Conservation (phyloP, 768 basidiomycete genomes). For the Lactarius sp. region DNA sequence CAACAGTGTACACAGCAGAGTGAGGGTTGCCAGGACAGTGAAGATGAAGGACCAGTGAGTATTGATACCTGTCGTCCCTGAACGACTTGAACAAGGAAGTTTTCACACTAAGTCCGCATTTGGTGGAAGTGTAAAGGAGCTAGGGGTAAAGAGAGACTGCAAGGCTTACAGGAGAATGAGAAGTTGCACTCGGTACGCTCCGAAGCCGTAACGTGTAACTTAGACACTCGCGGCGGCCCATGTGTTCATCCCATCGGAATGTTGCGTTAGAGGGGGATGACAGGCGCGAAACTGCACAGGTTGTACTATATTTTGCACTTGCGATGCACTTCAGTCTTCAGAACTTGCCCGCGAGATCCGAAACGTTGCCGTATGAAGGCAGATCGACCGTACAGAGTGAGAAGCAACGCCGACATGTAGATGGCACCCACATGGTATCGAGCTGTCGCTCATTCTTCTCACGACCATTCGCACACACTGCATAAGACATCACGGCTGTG, state of each 20-base stretch:
- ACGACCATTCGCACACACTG: neutral
- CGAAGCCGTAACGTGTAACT: neutral
- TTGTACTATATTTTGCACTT: no score
- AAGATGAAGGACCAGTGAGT: neutral
- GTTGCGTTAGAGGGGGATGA: neutral
- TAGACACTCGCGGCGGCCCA: neutral
- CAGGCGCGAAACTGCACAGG: neutral
- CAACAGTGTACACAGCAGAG: neutral
- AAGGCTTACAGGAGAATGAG: neutral
- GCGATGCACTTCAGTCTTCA: neutral
- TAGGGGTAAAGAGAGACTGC: neutral
- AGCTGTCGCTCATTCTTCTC: neutral
- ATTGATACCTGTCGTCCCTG: neutral
- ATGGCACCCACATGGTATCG: neutral
- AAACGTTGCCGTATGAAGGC: neutral
- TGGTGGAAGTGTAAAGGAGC: neutral
- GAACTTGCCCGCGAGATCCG: neutral
- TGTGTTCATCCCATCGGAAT: neutral
- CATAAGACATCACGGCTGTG: neutral
- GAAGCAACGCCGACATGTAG: neutral
- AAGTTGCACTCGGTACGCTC: neutral
- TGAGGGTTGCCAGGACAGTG: neutral
- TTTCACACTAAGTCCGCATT: neutral
- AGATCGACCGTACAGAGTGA: neutral
- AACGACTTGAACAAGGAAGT: neutral